These are phyloP conservation scores for Chimonanthus praecox DNA, from an alignment of 164 flowering plant species.

Conservation along the genomic window DNA sequence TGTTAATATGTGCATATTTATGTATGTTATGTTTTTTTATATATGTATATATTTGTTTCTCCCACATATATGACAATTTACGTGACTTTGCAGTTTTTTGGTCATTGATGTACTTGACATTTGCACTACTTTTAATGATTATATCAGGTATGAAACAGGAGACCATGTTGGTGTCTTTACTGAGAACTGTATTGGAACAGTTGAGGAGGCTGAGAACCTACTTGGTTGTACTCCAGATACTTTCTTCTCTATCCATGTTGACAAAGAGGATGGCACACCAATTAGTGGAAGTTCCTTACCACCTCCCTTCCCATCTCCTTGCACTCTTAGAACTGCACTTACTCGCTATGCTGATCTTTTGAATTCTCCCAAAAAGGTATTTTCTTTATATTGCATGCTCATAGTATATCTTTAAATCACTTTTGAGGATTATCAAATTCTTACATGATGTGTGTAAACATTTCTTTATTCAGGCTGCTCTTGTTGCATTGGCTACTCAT, in stretches of 20 bases:
- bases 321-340: slow-evolving; percentile 78
- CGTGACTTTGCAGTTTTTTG: not conserved
- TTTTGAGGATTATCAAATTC: not conserved
- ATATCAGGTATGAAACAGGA: slow-evolving; percentile 88
- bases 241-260: slow-evolving; percentile 72
- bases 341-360: slow-evolving; percentile 78
- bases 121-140: not conserved
- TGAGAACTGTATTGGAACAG: slow-evolving; percentile 63
- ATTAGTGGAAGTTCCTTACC: slow-evolving; percentile 71
- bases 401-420: not conserved
- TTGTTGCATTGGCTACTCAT: slow-evolving; percentile 87
- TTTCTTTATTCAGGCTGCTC: slow-evolving; percentile 55
- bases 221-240: slow-evolving; percentile 59
- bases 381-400: not conserved
- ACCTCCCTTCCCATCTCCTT: slow-evolving; percentile 87
- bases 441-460: not conserved
- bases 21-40: too few relatives aligned
- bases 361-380: slow-evolving; percentile 94
- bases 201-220: slow-evolving; percentile 73
- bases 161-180: slow-evolving; percentile 96
- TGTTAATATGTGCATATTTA: too few relatives aligned
- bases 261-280: slow-evolving; percentile 89
- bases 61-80: not conserved
- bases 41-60: too few relatives aligned
- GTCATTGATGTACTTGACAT: not conserved